phyloP scores from a whole-genome alignment of 306 rosid genomes.

The Prunus salicina region DNA sequence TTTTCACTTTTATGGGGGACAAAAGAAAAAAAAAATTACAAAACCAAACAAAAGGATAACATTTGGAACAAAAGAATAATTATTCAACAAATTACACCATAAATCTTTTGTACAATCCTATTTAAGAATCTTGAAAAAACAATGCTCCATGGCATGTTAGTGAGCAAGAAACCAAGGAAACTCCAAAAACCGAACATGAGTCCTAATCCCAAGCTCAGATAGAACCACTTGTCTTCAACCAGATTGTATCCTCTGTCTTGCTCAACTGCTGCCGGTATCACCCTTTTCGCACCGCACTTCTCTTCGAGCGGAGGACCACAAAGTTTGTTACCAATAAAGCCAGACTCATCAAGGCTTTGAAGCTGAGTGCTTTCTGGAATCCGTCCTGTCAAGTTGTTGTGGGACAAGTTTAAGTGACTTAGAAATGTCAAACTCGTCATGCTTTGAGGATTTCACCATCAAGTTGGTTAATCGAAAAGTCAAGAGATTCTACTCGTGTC shows the following conservation, averaged over 20 bases:
- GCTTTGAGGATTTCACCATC: slow-evolving; percentile 12
- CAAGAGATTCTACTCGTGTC: slow-evolving; percentile 2
- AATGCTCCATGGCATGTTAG: slow-evolving; percentile 4
- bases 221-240: background rate
- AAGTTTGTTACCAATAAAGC: background rate
- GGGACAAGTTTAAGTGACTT: slow-evolving; percentile 6
- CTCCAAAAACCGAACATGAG: slow-evolving; percentile 1
- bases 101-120: background rate
- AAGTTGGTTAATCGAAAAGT: slow-evolving; percentile 7
- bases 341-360: background rate
- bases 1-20: no score
- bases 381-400: background rate
- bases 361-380: slow-evolving; percentile 11
- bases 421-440: background rate
- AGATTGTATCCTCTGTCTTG: slow-evolving; percentile 12
- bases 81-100: background rate
- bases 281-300: background rate
- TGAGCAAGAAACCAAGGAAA: background rate
- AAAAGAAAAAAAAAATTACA: no score
- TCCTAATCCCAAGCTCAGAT: slow-evolving; percentile 7
- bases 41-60: no score
- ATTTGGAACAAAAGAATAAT: no score
- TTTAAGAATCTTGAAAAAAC: background rate
- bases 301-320: background rate
- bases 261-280: background rate